These are phyloP conservation scores for Eutrema yunnanense DNA, from an alignment of 345 rosid genomes.

Conservation along the genomic window DNA sequence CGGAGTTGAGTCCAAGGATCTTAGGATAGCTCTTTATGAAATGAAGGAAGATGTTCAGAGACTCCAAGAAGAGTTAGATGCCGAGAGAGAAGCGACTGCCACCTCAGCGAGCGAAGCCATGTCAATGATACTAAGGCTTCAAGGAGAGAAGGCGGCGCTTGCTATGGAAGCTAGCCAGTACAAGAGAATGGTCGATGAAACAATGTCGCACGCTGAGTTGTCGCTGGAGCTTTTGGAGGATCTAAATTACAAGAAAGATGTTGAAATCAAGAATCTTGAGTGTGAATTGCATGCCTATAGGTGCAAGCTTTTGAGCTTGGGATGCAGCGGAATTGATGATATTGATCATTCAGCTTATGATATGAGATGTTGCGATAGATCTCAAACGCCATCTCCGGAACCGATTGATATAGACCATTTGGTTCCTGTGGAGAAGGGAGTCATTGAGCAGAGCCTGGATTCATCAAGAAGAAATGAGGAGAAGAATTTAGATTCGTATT, in stretches of 20 bases:
- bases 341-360: not conserved
- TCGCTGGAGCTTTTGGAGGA: conserved; percentile 56
- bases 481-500: conserved; percentile 13
- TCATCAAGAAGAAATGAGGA: conserved; percentile 29
- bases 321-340: conserved; percentile 36
- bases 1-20: conserved; percentile 25
- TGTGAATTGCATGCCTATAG: conserved; percentile 55
- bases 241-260: conserved; percentile 53
- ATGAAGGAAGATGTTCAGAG: conserved; percentile 58
- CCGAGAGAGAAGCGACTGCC: conserved; percentile 69
- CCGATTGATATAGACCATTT: not conserved
- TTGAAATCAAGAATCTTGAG: conserved; percentile 71
- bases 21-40: conserved; percentile 47
- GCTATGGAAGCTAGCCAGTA: conserved; percentile 85
- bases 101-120: conserved; percentile 71
- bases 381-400: conserved; percentile 5
- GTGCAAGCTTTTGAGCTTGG: conserved; percentile 63
- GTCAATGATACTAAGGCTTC: conserved; percentile 68
- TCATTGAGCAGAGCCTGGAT: conserved; percentile 25
- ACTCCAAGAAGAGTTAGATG: conserved; percentile 59
- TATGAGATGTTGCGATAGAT: conserved; percentile 20
- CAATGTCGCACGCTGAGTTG: conserved; percentile 58
- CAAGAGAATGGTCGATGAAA: conserved; percentile 75
- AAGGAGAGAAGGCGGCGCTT: conserved; percentile 62
- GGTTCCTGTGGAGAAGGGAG: conserved; percentile 21